These are phyloP conservation scores for Yamadazyma philogaea DNA, from an alignment of 805 yeast genomes.

Conservation along the genomic window DNA sequence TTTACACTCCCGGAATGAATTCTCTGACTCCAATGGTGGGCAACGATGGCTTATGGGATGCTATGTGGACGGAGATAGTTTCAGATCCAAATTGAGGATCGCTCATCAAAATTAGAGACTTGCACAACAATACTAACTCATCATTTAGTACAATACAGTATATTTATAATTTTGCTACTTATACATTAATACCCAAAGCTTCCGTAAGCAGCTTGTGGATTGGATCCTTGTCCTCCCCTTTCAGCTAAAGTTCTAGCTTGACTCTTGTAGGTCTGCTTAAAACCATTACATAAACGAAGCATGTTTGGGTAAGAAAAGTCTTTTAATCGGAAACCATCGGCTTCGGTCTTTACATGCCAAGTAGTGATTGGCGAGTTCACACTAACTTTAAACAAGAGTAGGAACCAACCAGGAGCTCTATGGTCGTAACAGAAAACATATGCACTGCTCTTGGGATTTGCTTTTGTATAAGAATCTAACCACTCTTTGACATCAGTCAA, in stretches of 20 bases:
- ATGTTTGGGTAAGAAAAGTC: conserved; percentile 87
- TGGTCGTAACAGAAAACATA: conserved; percentile 90
- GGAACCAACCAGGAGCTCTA: conserved; percentile 91
- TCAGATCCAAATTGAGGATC: conserved; percentile 54
- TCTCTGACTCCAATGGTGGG: conserved; percentile 43
- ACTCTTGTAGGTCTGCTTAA: conserved; percentile 60
- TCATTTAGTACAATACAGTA: conserved; percentile 7
- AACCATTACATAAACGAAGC: conserved; percentile 87
- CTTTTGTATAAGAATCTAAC: conserved; percentile 84
- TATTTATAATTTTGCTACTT: not conserved
- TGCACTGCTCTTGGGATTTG: conserved; percentile 85
- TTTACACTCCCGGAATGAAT: conserved; percentile 57
- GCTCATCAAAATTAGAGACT: conserved; percentile 12
- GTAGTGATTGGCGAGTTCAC: conserved; percentile 64
- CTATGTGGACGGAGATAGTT: conserved; percentile 69
- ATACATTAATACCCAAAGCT: conserved; percentile 6
- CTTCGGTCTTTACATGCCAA: conserved; percentile 90
- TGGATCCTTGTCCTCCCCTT: conserved; percentile 5
- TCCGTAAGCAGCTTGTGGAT: conserved; percentile 11
- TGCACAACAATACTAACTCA: not conserved
- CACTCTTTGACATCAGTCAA: conserved; percentile 77
- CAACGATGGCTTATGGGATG: conserved; percentile 75
- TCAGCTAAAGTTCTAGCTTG: conserved; percentile 15
- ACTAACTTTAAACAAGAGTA: conserved; percentile 79
- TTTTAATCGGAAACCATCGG: conserved; percentile 78